Evolutionary conservation across 371 early-diverging fungal genomes (phyloP), one percentile per base, ranked within the genome.

Genomic region (Blakeslea trispora): DNA sequence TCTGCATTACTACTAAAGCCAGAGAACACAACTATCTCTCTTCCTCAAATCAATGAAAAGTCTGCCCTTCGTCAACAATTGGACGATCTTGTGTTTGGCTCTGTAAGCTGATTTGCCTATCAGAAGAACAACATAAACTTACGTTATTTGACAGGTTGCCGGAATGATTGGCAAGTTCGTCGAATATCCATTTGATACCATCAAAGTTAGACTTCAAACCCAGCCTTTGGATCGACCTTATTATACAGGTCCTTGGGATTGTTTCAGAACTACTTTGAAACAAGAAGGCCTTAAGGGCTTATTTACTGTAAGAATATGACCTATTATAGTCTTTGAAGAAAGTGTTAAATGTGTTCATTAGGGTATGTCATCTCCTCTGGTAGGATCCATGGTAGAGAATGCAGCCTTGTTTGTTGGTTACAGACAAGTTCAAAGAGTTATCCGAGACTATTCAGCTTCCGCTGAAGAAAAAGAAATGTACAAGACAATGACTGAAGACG

Each of bases 161-260:
- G 97, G 97, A 35, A 86, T 95, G 72, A 79, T 88, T 41, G 95
- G 94, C 65, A 96, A 96, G 82, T 75, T 92, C 57, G 89, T 95
- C 52, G 97, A 98, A 71, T 94, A 91, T 68, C 98, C 98, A 15
- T 95, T 96, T 69, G 98, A 98, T 79, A 97, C 98, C 1, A 81
- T 98, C 73, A 98, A 98, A 63, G 96, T 96, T 21, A 86, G 96
- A 9, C 84, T 97, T 45, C 98, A 98, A 66, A 87, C 93, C 1
- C 91, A 92, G 67, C 90, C 94, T 0, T 63, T 88, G 51, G 79
- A 82, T 40, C 67, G 69, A 17, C 84, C 84, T 7, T 76, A 79
- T 45, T 97, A 90, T 68, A 75, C 74, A 22, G 95, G 96, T 17
- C 93, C 96, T 1, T 51, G 85, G 42, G 91, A 96, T 60, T 97